Conservation (phyloP, 2,329 filamentous ascomycete genomes). For the Verticillium albo-atrum region DNA sequence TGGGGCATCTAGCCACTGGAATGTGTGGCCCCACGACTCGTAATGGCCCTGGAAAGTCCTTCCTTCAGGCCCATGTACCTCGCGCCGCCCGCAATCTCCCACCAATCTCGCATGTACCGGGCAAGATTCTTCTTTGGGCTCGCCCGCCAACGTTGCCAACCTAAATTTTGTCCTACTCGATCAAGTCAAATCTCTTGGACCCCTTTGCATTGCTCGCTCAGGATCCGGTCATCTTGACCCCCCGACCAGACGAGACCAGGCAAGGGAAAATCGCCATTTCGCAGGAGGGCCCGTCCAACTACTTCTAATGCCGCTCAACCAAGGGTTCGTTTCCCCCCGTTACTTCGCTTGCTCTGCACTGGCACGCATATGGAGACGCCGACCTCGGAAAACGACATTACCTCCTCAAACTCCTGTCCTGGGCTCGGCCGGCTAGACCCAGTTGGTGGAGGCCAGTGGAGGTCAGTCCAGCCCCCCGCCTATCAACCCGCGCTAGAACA, state of each 20-base stretch:
- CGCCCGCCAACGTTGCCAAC: neutral
- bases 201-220: neutral
- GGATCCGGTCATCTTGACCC: neutral
- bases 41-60: neutral
- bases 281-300: neutral
- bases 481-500: neutral
- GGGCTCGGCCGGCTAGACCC: neutral
- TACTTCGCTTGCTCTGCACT: neutral
- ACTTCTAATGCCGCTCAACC: neutral
- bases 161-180: neutral
- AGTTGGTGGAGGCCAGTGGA: neutral
- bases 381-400: neutral
- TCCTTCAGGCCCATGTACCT: slow-evolving; percentile 4
- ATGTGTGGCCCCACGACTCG: neutral
- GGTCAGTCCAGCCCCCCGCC: neutral
- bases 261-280: neutral
- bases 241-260: no score
- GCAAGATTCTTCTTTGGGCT: slow-evolving; percentile 11
- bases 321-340: neutral
- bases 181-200: neutral
- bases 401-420: neutral
- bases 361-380: neutral
- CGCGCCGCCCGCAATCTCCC: slow-evolving; percentile 11
- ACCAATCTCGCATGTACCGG: slow-evolving; percentile 15
- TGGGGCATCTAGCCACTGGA: neutral